A percentile compares a stretch with the other conserved stretches of the same genome.
These are phyloP conservation scores for Colletotrichum filicis DNA, from an alignment of 2,329 filamentous ascomycete species.

Conservation along the genomic window DNA sequence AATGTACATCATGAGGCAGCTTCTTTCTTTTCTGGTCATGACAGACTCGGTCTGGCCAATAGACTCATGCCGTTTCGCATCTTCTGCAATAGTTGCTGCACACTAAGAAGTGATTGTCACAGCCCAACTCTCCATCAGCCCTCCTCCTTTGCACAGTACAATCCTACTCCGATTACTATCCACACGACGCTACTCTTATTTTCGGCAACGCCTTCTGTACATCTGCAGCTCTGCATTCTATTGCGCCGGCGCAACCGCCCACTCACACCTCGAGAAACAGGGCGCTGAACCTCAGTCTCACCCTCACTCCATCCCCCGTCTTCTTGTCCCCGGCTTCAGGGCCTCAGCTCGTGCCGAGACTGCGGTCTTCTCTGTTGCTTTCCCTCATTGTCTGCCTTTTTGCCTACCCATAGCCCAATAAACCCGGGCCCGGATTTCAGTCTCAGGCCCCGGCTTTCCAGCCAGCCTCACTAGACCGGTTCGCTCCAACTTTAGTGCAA, in stretches of 20 bases:
- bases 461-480: slow-evolving; percentile 18
- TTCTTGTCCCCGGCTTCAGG: slow-evolving; percentile 7
- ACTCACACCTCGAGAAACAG: slow-evolving; percentile 11
- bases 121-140: neutral
- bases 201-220: slow-evolving; percentile 22
- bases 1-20: slow-evolving; percentile 1
- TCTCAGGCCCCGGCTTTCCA: neutral
- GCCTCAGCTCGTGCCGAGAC: slow-evolving; percentile 6
- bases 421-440: neutral
- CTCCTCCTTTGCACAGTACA: neutral
- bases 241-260: neutral
- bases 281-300: slow-evolving; percentile 29
- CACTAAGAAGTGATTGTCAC: neutral
- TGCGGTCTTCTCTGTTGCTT: neutral
- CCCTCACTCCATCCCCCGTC: neutral
- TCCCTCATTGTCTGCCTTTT: neutral
- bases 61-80: neutral
- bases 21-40: neutral
- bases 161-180: neutral
- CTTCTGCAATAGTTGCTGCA: slow-evolving; percentile 4
- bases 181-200: neutral
- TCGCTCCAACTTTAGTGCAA: neutral
- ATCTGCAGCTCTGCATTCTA: slow-evolving; percentile 7
- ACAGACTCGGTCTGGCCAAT: slow-evolving; percentile 7
- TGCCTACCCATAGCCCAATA: neutral